A percentile compares a stretch with the other conserved stretches of the same genome.
Conservation (phyloP, 208 protist species). For the Acanthamoeba healyi region DNA sequence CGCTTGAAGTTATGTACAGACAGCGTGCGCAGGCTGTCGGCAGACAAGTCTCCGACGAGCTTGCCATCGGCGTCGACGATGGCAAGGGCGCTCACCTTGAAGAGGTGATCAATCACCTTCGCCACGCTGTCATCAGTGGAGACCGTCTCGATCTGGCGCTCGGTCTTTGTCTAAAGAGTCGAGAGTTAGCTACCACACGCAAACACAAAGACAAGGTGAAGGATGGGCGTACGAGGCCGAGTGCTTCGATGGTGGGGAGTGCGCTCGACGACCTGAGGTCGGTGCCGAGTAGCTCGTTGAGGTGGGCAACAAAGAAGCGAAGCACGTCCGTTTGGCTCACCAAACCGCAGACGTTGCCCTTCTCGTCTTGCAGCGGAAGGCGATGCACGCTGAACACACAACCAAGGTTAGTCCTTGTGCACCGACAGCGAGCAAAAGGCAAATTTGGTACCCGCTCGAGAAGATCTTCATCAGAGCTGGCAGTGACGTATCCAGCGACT, state of each 20-base stretch:
- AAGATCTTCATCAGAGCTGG: conserved; percentile 36
- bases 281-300: conserved; percentile 33
- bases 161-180: not conserved
- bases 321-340: conserved; percentile 64
- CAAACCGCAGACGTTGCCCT: conserved; percentile 11
- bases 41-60: conserved; percentile 48
- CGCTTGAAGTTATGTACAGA: conserved; percentile 71
- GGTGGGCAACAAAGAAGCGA: not conserved
- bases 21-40: conserved; percentile 35
- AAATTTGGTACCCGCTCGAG: not conserved
- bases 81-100: conserved; percentile 42
- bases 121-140: not conserved
- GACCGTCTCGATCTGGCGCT: not conserved
- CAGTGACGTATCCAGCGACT: conserved; percentile 21
- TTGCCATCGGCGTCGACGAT: conserved; percentile 22
- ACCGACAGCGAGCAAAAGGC: not conserved
- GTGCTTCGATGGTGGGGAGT: not conserved
- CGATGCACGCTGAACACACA: not conserved
- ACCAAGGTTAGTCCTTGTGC: too few species aligned
- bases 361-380: conserved; percentile 37
- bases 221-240: not conserved
- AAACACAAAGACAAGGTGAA: not conserved
- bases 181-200: too few species aligned
- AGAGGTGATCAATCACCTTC: conserved; percentile 32
- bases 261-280: not conserved